Evolutionary conservation across 163 green algal species (phyloP).

Genomic region (Coccomyxa subellipsoidea): DNA sequence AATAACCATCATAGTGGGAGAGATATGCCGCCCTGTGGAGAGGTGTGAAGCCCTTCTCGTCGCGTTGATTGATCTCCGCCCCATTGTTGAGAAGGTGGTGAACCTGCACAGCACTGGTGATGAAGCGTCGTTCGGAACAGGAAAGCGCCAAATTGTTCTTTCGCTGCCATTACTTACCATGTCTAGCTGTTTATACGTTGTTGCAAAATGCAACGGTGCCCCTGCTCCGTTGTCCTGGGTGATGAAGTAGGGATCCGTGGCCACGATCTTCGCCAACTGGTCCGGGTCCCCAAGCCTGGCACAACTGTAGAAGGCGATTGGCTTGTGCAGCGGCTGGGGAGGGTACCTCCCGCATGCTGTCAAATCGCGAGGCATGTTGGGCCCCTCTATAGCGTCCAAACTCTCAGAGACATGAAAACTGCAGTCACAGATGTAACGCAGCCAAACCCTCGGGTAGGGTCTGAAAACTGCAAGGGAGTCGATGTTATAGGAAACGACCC

Average conservation of each 20-base stretch:
- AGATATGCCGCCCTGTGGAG: constrained; percentile 90
- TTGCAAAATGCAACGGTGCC: constrained; percentile 88
- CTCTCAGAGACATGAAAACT: no score
- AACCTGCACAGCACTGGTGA: constrained; percentile 37
- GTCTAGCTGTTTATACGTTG: constrained; percentile 91
- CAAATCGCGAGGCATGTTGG: constrained; percentile 45
- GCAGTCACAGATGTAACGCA: neutral
- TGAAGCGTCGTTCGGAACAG: neutral
- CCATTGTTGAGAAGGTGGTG: constrained; percentile 78
- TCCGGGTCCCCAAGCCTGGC: constrained; percentile 64
- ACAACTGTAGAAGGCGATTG: constrained; percentile 83
- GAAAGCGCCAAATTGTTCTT: neutral
- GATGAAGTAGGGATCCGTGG: constrained; percentile 71
- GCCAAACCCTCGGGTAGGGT: neutral
- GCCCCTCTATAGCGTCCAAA: no score
- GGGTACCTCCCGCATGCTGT: constrained; percentile 64
- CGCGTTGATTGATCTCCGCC: constrained; percentile 86
- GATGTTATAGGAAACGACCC: no score
- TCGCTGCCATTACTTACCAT: constrained; percentile 59
- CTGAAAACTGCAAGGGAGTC: no score
- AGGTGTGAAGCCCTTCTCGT: constrained; percentile 83
- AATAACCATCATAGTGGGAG: constrained; percentile 86
- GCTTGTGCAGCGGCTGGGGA: constrained; percentile 67
- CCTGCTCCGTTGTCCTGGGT: constrained; percentile 92
- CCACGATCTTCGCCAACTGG: constrained; percentile 79